Conservation (phyloP, 352 stramenopile species). For the Sclerospora graminicola region DNA sequence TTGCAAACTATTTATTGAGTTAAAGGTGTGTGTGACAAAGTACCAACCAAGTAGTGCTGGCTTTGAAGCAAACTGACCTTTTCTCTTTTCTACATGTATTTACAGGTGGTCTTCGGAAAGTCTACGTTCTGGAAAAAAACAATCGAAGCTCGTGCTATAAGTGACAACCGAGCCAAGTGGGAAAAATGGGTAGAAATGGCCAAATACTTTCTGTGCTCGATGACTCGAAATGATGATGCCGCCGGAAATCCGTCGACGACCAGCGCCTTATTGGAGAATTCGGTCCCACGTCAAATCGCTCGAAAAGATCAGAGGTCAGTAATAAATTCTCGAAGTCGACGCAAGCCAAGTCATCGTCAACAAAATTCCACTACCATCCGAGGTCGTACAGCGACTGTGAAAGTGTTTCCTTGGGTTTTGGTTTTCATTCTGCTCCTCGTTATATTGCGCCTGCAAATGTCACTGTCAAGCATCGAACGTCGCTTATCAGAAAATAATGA, state of each 20-base stretch:
- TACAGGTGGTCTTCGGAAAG: conserved; percentile 65
- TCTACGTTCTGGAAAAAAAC: conserved; percentile 79
- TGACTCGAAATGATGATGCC: conserved; percentile 1
- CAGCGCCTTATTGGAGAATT: conserved; percentile 15
- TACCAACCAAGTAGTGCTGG: not conserved
- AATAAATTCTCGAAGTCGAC: conserved; percentile 11
- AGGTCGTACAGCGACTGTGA: conserved; percentile 16
- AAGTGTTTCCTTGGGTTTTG: conserved; percentile 62
- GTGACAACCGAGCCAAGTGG: conserved; percentile 70
- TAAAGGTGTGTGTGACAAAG: too few species aligned
- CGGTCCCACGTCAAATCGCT: not conserved
- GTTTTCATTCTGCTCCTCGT: conserved; percentile 49
- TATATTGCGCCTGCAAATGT: conserved; percentile 45
- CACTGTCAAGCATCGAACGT: conserved; percentile 49
- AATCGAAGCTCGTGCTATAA: conserved; percentile 63
- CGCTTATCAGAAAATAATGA: conserved; percentile 32
- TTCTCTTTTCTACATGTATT: not conserved
- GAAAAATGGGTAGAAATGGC: conserved; percentile 56
- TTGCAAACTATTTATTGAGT: conserved; percentile 64
- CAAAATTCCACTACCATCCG: conserved; percentile 6
- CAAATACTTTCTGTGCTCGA: conserved; percentile 32
- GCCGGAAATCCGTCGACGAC: conserved; percentile 12
- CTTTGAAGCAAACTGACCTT: not conserved
- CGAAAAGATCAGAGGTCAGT: conserved; percentile 9
- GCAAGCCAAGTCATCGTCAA: conserved; percentile 11